Evolutionary conservation across 225 moss, liverwort and hornwort species (phyloP), one percentile per base, ranked within the genome.

Genomic region (Asterella californica): DNA sequence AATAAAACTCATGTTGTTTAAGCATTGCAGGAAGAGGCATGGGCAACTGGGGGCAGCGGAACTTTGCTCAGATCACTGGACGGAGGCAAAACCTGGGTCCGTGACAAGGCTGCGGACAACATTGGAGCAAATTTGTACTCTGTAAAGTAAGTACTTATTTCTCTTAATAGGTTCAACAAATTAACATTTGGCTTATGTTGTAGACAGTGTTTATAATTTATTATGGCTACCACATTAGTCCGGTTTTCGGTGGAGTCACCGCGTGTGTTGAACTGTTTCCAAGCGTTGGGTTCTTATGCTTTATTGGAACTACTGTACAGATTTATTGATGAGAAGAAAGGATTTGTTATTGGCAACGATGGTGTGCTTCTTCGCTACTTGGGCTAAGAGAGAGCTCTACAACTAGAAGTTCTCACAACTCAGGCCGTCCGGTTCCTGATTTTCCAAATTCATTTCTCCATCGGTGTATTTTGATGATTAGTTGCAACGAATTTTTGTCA

Each of bases 21-120:
- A 27, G 12, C 36, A 17, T 74, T 27, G 55, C 80, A 89, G 86
- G 84, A 89, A n/a, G 96, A 97, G 87, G 94, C 94, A n/a, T 97
- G 96, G 96, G 96, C 94, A 75, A 94, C 91, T 25, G 93, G 96
- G 83, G 96, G 97, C 69, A 97, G 94, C 75, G 93, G 94, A 66
- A 97, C 91, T 49, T 76, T 94, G 76, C 88, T 97, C 86, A 90
- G 94, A 84, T 92, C 90, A 32, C 84, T 88, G 71, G 93, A 97
- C 78, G 94, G 94, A 81, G 94, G 97, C 36, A 94, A 94, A 75
- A 89, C 91, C 82, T 97, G 97, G 97, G 85, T 83, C 11, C 93
- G 97, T 77, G 93, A 93, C 83, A 90, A 85, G 78, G 91, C 86
- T 52, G 91, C 93, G 19, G 93, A 93, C 71, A 84, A 78, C 86